Base-by-base conservation (phyloP, 2,329 filamentous ascomycete species). In the Fusarium sp. region DNA sequence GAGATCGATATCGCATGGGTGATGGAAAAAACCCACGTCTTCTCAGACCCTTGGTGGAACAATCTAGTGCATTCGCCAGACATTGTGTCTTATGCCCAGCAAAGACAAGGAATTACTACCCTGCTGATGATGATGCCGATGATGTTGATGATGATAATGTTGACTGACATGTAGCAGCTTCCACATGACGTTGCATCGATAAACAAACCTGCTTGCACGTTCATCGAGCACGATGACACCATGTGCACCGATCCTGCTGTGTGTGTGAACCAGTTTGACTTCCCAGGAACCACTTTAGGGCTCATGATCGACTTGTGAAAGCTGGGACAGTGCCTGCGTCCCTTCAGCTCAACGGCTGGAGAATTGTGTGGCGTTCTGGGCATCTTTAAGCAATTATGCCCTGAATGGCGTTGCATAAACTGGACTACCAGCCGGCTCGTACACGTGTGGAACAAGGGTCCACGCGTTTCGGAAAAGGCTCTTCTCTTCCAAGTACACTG, bases 391-490 rank as follows among this genome's bases (percentile, higher is more conserved):
- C 46, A 66, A 43, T 66, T 66, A 66, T 66, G 62, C 62, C 63
- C 54, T 65, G 45, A 40, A 56, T 53, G 65, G 61, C 34, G 47
- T 36, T 62, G 64, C 65, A 67, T 58, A 67, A 66, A 39, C 57
- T 28, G 55, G 55, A 56, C 56, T 56, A 56, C 32, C 40, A 55
- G 53, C 55, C 21, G 63, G 47, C 53, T 45, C 63, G 62, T 58
- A 72, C 68, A 73, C 67, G 70, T 71, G 68, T 73, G 62, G 52
- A 49, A 55, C 65, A 68, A 64, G 64, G 70, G 58, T 59, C 46
- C 30, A 39, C 26, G 59, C 44, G 69, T 72, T 70, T 73, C 70
- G 66, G 55, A 65, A 62, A 50, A 62, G 42, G 54, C 44, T 56
- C 24, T 59, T 68, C 55, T 56, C 53, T 58, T 47, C 52, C 59